phyloP scores from a whole-genome alignment of 306 rosid genomes.

The Canavalia gladiata region DNA sequence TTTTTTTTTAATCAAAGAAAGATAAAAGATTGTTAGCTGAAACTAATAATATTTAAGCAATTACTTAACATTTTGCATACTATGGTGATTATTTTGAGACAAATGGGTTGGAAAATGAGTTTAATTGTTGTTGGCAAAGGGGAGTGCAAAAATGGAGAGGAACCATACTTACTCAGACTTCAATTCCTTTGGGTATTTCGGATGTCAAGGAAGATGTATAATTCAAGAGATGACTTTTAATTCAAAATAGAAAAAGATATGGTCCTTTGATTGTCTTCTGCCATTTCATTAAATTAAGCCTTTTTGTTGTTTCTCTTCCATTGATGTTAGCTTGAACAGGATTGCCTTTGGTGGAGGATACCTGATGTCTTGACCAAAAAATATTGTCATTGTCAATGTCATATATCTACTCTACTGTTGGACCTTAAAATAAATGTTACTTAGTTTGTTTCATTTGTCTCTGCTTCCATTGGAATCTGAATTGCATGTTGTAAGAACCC shows the following conservation, averaged over 20 bases:
- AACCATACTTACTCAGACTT: too few relatives aligned
- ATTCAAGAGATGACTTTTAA: too few relatives aligned
- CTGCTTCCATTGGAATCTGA: neutral
- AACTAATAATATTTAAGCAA: neutral
- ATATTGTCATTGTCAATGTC: neutral
- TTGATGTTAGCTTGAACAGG: too few relatives aligned
- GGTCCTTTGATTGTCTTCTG: neutral
- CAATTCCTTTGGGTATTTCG: too few relatives aligned
- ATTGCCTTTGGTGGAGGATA: too few relatives aligned
- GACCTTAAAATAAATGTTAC: neutral
- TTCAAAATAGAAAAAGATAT: neutral
- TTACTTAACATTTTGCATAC: slow-evolving; percentile 7
- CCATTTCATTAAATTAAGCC: neutral
- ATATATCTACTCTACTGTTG: neutral
- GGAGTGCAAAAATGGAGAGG: too few relatives aligned
- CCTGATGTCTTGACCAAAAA: too few relatives aligned
- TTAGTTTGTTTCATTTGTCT: neutral
- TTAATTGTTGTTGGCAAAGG: too few relatives aligned
- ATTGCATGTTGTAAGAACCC: neutral
- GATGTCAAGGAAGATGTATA: too few relatives aligned
- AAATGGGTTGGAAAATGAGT: neutral
- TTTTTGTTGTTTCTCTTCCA: neutral
- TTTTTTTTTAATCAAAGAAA: neutral
- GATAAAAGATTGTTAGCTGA: neutral
- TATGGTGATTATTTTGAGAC: slow-evolving; percentile 9